Conservation (phyloP, 176 grass and related monocot species). For the Thalia dealbata region DNA sequence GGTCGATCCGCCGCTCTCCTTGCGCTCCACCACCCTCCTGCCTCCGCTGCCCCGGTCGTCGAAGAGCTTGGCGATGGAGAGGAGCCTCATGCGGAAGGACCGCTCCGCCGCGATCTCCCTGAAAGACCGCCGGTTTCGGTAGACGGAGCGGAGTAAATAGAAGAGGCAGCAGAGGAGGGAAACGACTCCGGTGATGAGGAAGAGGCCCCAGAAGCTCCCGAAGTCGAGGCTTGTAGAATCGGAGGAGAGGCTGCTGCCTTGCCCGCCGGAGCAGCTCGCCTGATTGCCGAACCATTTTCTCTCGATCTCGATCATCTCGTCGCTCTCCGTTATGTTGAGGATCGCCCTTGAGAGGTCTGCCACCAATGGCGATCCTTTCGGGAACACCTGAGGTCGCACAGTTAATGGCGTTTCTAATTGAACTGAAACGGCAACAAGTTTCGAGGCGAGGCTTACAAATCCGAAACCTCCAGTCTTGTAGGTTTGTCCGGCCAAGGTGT, state of each 20-base stretch:
- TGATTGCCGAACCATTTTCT: conserved; percentile 53
- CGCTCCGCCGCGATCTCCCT: background rate
- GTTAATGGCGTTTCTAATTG: background rate
- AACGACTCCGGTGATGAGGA: conserved; percentile 60
- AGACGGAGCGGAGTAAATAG: conserved; percentile 25
- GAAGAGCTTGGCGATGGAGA: conserved; percentile 17
- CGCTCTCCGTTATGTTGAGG: conserved; percentile 49
- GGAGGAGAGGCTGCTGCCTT: conserved; percentile 25
- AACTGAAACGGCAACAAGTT: background rate
- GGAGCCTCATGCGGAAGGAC: conserved; percentile 10
- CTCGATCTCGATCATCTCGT: conserved; percentile 42
- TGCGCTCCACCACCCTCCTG: conserved; percentile 7
- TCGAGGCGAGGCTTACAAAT: conserved; percentile 24
- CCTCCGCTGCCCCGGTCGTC: conserved; percentile 34
- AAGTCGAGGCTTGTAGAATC: conserved; percentile 42
- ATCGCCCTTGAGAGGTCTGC: conserved; percentile 58
- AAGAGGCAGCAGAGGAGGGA: conserved; percentile 26
- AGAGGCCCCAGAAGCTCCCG: conserved; percentile 72
- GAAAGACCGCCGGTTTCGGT: conserved; percentile 1
- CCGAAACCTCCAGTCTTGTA: conserved; percentile 40
- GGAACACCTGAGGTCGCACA: conserved; percentile 34
- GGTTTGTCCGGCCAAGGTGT: conserved; percentile 23
- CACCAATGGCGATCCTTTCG: conserved; percentile 48
- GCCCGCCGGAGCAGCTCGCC: conserved; percentile 7
- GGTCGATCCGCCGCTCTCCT: conserved; percentile 3